phyloP scores from a whole-genome alignment of 108 stramenopile species.

The Parietichytrium sp. region DNA sequence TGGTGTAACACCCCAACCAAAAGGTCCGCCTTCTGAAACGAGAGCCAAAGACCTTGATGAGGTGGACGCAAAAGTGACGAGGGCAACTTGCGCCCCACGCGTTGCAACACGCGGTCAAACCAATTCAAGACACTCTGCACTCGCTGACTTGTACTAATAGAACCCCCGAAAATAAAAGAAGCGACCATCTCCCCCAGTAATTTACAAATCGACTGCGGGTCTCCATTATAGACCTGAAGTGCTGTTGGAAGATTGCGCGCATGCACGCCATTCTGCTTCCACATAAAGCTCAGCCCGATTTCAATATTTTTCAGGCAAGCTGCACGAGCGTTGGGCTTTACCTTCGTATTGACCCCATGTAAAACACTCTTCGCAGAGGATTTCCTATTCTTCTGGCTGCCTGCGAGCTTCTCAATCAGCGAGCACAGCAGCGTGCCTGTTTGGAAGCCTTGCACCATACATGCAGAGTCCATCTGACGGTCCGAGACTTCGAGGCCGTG shows the following conservation, averaged over 20 bases:
- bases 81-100: background rate
- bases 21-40: conserved; percentile 3
- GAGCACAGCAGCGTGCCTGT: conserved; percentile 11
- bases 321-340: background rate
- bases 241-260: conserved; percentile 26
- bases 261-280: conserved; percentile 17
- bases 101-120: background rate
- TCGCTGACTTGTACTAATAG: background rate
- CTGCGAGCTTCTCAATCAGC: background rate
- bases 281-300: background rate
- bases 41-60: background rate
- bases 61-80: background rate
- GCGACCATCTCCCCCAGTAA: conserved; percentile 9
- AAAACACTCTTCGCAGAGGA: too few species aligned
- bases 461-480: background rate
- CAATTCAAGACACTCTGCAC: conserved; percentile 27
- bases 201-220: background rate
- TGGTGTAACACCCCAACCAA: conserved; percentile 1
- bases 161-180: background rate
- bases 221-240: background rate
- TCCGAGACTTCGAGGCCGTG: background rate
- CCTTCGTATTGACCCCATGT: background rate
- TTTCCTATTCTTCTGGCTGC: too few species aligned
- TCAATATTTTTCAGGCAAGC: conserved; percentile 22
- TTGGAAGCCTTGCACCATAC: background rate